Base-by-base conservation (phyloP, 306 rosid genomes). In the Leucaena leucocephala region DNA sequence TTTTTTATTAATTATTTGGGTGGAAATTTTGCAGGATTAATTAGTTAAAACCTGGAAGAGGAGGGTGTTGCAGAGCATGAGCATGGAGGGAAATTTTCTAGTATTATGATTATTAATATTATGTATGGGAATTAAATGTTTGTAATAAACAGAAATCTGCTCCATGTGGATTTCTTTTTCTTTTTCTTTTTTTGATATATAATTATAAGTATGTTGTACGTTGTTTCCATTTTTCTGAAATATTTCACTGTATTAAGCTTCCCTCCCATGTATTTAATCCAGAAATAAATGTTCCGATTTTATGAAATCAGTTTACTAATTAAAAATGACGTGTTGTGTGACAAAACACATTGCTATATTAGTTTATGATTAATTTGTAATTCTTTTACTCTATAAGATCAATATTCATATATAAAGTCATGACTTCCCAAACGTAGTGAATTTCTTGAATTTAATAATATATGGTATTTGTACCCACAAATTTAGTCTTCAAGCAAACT, bases 131-230 rank as follows among this genome's bases (percentile, higher is more conserved):
- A 13, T 68, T 16, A 22, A 21, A 70, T 27, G 34, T 45, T 65
- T 75, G 74, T 67, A 82, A 85, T 82, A 82, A 86, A 68, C 59
- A 76, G 82, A 86, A 80, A 72, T 80, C 82, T 58, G 75, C 84
- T 36, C 10, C 39, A 2, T 70, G 84, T 72, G 63, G 89, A 76
- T 79, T 85, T 77, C 86, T 65, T n/a, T n/a, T n/a, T n/a, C n/a
- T n/a, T n/a, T n/a, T n/a, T n/a, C n/a, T 45, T 12, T 73, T 50
- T 68, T 63, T 15, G 5, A 19, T 78, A 49, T 59, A 59, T 22
- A 5, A 27, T 59, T 27, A 11, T 11, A 27, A 0, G 17, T 10
- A 22, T 11, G 39, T 12, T 59, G 27, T 27, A 27, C 27, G 27
- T 27, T 27, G 16, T 9, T 59, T 59, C 39, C 8, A 59, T 59